These are phyloP conservation scores for Arabidopsis thaliana DNA, from an alignment of 345 rosid species.

Conservation along the genomic window DNA sequence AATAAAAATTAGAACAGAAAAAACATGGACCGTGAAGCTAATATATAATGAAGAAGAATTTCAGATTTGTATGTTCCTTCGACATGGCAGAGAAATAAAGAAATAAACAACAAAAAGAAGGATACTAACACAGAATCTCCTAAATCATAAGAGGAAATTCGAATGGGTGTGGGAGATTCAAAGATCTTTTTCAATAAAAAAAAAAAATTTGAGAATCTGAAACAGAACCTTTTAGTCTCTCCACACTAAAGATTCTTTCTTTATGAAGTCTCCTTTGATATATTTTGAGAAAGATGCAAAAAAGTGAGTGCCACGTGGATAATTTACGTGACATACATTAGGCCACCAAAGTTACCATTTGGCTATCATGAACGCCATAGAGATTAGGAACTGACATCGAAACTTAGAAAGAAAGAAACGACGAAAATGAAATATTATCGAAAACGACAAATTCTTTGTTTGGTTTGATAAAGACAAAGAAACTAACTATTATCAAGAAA, in stretches of 20 bases:
- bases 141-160: neutral
- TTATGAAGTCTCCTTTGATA: neutral
- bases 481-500: neutral
- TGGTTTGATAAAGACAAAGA: neutral
- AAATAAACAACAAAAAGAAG: neutral
- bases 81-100: constrained; percentile 18
- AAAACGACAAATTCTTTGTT: constrained; percentile 10
- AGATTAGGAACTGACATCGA: neutral
- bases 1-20: neutral
- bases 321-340: neutral
- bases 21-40: constrained; percentile 6
- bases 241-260: neutral
- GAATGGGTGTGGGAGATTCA: neutral
- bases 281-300: constrained; percentile 11
- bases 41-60: neutral
- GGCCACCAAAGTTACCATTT: constrained; percentile 7
- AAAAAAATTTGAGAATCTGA: neutral
- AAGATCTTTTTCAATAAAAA: neutral
- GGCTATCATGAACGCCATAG: constrained; percentile 3
- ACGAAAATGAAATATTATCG: neutral
- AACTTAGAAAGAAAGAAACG: neutral
- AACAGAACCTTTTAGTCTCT: constrained; percentile 5
- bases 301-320: constrained; percentile 19
- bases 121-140: constrained; percentile 1
- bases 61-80: constrained; percentile 10